Evolutionary conservation across 108 stramenopile genomes (phyloP).

Genomic region (Aurantiochytrium sp.): DNA sequence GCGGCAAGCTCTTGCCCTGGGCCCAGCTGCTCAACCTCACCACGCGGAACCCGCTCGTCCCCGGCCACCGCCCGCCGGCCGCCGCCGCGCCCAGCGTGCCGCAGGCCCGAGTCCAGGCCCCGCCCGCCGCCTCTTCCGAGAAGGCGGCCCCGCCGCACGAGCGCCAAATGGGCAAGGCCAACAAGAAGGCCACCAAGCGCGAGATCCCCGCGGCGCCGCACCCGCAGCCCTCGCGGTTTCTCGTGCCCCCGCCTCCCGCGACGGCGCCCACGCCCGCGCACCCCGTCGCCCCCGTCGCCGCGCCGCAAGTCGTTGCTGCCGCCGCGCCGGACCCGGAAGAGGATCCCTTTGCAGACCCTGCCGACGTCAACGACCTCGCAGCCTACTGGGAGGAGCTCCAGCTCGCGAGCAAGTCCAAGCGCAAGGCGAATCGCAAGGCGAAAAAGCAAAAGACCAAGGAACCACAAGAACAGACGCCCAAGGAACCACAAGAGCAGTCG

Average conservation of each 20-base stretch:
- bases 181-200: background rate
- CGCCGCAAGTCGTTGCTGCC: background rate
- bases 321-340: background rate
- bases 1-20: constrained; percentile 89
- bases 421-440: background rate
- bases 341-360: background rate
- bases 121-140: background rate
- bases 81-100: background rate
- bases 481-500: background rate
- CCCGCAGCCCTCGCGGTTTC: background rate
- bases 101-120: background rate
- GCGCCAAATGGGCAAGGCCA: background rate
- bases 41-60: background rate
- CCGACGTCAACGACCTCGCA: background rate
- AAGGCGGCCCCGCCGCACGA: background rate
- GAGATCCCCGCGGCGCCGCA: background rate
- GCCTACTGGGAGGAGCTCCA: background rate
- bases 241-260: background rate
- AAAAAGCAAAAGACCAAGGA: background rate
- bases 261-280: background rate
- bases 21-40: constrained; percentile 53
- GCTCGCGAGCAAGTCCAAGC: background rate
- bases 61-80: background rate
- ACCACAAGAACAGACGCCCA: background rate
- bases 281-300: background rate